Base-by-base conservation (phyloP, 345 rosid genomes). In the Hirschfeldia incana region DNA sequence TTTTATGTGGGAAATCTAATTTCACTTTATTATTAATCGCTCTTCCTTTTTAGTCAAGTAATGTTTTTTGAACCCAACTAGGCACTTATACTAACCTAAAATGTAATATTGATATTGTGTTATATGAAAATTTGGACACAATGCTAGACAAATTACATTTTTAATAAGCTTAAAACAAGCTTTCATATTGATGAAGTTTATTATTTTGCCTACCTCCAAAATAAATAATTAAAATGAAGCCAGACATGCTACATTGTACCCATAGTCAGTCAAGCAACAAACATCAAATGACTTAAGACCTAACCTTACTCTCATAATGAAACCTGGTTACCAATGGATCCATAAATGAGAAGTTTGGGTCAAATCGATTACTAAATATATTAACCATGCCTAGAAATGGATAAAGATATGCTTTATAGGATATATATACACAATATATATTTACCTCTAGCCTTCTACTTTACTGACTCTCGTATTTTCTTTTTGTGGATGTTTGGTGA, bases 321-420 rank as follows among this genome's bases (percentile, higher is more conserved):
- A 44, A 67, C 12, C 58, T 30, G 59, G 72, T 68, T 58, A 46
- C 29, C 72, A 68, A 46, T 29, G 13, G 72, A 68, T 28, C 12
- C 60, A 68, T 46, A 8, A 37, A 42, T 12, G 57, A 21, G 27
- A 12, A 2, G 26, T 39, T 49, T 66, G 2, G 36, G 71, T 68
- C 72, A 68, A 68, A 68, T 67, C 34, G 8, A 39, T 66, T 16
- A 21, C 33, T 3, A 42, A 66, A 39, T 37, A 21, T 5, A 26
- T 39, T 37, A 17, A 17, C 3, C 53, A 37, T 37, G 8, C 30
- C 15, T 66, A 66, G 9, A 37, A 16, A 15, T 30, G 8, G 8
- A 62, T 30, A 32, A 12, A 30, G 11, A 13, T 62, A 26, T 33
- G 5, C 6, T 61, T 61, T 11, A 11, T 28, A 27, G 34, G 65